These are phyloP conservation scores for Tolypocladium ophioglossoides DNA, from an alignment of 2,329 filamentous ascomycete species.

Conservation along the genomic window DNA sequence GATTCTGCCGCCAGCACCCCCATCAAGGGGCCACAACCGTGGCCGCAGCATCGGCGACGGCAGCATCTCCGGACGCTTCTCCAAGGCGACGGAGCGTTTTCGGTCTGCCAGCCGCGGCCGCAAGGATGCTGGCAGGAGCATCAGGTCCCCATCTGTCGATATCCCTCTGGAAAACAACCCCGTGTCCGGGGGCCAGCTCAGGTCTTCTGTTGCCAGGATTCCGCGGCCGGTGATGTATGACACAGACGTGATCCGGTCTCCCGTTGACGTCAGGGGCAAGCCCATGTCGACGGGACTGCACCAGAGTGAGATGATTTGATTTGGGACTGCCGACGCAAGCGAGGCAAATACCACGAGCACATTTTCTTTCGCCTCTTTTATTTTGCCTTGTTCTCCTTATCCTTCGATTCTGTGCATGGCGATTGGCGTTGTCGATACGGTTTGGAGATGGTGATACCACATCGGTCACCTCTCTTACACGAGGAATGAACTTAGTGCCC, in stretches of 20 bases:
- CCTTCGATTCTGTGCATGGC: not conserved
- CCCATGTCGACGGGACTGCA: constrained; percentile 40
- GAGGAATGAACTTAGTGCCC: not conserved
- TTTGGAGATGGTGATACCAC: not conserved
- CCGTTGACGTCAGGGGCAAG: constrained; percentile 21
- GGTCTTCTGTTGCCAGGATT: constrained; percentile 14
- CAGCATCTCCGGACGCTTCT: constrained; percentile 42
- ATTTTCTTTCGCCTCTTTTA: not conserved
- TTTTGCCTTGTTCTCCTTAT: too few relatives aligned
- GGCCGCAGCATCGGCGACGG: constrained; percentile 45
- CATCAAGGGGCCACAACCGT: constrained; percentile 38
- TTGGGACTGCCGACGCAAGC: not conserved
- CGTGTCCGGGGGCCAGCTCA: constrained; percentile 14
- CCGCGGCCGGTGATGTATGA: constrained; percentile 28
- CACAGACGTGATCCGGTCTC: constrained; percentile 21
- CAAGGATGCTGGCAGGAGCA: constrained; percentile 24
- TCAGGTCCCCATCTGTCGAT: constrained; percentile 17
- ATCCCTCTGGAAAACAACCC: constrained; percentile 33
- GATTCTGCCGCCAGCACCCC: constrained; percentile 33
- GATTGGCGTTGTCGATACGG: not conserved
- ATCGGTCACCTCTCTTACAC: not conserved
- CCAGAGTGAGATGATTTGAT: constrained; percentile 44
- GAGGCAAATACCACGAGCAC: not conserved
- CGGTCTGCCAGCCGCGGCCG: constrained; percentile 48
- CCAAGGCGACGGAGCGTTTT: constrained; percentile 48